phyloP scores from a whole-genome alignment of 73 alveolate species.

The Halteria grandinella region DNA sequence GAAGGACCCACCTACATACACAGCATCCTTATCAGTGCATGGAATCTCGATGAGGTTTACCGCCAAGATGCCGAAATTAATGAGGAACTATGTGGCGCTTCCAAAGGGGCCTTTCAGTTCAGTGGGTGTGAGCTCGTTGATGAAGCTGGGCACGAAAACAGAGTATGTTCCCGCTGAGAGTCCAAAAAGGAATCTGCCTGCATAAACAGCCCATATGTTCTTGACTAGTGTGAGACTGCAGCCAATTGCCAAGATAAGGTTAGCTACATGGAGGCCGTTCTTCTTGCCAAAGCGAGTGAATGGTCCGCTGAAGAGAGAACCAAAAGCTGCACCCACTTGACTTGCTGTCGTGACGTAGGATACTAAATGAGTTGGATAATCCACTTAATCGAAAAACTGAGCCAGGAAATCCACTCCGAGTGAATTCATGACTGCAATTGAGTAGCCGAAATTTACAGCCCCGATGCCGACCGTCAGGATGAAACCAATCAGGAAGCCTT shows the following conservation, averaged over 20 bases:
- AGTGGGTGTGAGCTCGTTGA: constrained; percentile 64
- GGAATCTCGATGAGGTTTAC: constrained; percentile 54
- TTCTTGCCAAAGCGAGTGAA: constrained; percentile 30
- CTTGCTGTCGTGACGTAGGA: constrained; percentile 10
- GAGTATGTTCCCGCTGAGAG: constrained; percentile 59
- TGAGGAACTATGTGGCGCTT: constrained; percentile 47
- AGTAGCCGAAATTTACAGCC: not conserved
- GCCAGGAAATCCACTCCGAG: constrained; percentile 2
- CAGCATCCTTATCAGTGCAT: not conserved
- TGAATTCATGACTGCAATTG: constrained; percentile 2
- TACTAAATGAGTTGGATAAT: not conserved
- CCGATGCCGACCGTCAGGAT: not conserved
- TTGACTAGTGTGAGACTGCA: constrained; percentile 1
- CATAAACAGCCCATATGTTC: constrained; percentile 2
- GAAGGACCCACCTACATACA: too few relatives aligned
- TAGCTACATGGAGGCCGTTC: constrained; percentile 18
- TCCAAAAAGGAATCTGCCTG: constrained; percentile 68
- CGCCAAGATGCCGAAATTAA: constrained; percentile 59
- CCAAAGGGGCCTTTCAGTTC: constrained; percentile 71
- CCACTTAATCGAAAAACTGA: not conserved
- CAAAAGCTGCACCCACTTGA: constrained; percentile 46
- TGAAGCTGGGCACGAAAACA: constrained; percentile 56
- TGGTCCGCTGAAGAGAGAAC: constrained; percentile 44
- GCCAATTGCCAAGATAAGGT: constrained; percentile 34
- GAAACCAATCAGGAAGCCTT: not conserved